phyloP scores from a whole-genome alignment of 441 rosid genomes.

The Croton laevigatus region DNA sequence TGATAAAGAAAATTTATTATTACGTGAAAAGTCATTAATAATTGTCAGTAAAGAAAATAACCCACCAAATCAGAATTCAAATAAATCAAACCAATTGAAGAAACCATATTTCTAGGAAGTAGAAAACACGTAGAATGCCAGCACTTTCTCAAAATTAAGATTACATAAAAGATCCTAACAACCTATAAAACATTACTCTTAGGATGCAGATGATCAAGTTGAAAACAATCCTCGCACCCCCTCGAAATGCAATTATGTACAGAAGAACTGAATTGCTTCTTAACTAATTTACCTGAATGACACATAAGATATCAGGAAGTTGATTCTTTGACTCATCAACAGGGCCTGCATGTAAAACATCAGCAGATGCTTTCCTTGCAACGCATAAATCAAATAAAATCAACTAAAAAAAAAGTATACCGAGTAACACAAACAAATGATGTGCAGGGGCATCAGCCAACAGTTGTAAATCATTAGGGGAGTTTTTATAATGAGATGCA shows the following conservation, averaged over 20 bases:
- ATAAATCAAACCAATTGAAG: background rate
- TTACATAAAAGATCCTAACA: background rate
- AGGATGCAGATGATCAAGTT: background rate
- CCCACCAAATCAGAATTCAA: background rate
- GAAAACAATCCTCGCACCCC: background rate
- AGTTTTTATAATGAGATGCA: conserved; percentile 97
- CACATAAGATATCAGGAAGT: conserved; percentile 95
- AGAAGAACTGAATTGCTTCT: background rate
- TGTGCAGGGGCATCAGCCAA: conserved; percentile 99
- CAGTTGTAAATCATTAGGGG: conserved; percentile 96
- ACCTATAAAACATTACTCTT: background rate
- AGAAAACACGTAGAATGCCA: background rate
- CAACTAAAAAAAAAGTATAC: conserved; percentile 36
- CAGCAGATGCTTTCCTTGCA: conserved; percentile 15
- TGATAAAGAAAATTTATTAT: background rate
- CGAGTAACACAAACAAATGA: conserved; percentile 90
- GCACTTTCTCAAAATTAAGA: background rate
- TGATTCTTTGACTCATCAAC: conserved; percentile 91
- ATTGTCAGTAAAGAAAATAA: background rate
- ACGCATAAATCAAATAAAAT: conserved; percentile 21
- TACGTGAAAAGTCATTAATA: background rate
- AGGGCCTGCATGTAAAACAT: conserved; percentile 61
- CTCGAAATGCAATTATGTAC: background rate
- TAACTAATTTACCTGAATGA: conserved; percentile 59
- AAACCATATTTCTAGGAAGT: background rate